Evolutionary conservation across 306 rosid species (phyloP).

Genomic region (Vigna unguiculata): DNA sequence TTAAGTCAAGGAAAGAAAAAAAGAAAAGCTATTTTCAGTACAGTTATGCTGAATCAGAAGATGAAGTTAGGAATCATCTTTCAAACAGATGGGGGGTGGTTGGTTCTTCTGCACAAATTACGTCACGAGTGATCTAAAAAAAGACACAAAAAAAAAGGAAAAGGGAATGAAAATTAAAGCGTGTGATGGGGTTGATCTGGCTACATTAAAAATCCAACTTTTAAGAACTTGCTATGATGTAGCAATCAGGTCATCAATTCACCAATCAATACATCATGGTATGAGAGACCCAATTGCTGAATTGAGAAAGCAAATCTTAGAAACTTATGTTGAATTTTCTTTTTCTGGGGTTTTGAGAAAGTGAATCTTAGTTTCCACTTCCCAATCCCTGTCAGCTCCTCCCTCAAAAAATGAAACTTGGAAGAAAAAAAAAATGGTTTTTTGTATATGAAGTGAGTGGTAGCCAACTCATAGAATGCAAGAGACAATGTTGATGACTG

Average conservation of each 20-base stretch:
- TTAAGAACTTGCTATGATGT: background rate
- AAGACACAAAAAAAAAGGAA: background rate
- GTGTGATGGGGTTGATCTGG: slow-evolving; percentile 2
- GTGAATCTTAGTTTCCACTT: slow-evolving; percentile 21
- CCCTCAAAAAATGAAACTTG: background rate
- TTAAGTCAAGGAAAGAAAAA: slow-evolving; percentile 28
- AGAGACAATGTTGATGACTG: slow-evolving; percentile 34
- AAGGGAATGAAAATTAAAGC: background rate
- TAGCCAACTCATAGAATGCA: slow-evolving; percentile 43
- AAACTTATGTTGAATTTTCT: slow-evolving; percentile 5
- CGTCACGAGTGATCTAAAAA: slow-evolving; percentile 4
- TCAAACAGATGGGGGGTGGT: background rate
- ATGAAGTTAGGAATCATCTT: slow-evolving; percentile 20
- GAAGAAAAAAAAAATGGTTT: background rate
- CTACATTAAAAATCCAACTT: slow-evolving; percentile 1
- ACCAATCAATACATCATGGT: background rate
- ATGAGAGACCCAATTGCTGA: background rate
- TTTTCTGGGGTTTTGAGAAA: slow-evolving; percentile 21
- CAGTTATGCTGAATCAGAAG: slow-evolving; percentile 25
- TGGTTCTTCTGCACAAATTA: slow-evolving; percentile 31
- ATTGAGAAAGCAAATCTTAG: slow-evolving; percentile 21
- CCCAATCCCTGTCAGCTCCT: slow-evolving; percentile 17
- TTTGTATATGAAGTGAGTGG: slow-evolving; percentile 16
- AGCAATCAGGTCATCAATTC: slow-evolving; percentile 8
- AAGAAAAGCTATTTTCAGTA: slow-evolving; percentile 15